Base-by-base conservation (phyloP, 2,329 filamentous ascomycete genomes). In the Diplodia seriata region DNA sequence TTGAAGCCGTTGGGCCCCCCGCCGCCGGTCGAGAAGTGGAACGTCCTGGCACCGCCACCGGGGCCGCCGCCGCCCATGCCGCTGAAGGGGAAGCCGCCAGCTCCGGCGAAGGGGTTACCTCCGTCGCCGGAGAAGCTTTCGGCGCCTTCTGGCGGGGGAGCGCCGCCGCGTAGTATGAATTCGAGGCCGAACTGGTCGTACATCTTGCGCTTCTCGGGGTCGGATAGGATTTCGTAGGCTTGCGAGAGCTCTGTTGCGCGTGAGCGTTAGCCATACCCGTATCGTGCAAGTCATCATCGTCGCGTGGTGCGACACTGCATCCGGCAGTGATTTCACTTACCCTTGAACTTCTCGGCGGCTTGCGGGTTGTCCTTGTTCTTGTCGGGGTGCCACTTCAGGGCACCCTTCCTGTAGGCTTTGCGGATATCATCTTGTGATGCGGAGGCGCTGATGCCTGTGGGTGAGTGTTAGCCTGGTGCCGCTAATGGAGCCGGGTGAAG, bases 101-200 rank as follows among this genome's bases (percentile, higher is more conserved):
- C 65, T 11, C 20, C 23, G 31, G 75, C 76, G 73, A 85, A 87
- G 54, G 81, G 81, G 54, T 79, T 81, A 54, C 76, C 80, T 11
- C 78, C 80, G 11, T 54, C 55, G 15, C 7, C 20, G 8, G 54
- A 56, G 36, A 70, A 72, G 36, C 72, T 75, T 64, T 84, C 85
- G 15, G 81, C 81, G 26, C 85, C 85, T 8, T 90, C 86, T 36
- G 86, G 82, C 11, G 91, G 87, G 40, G 92, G 88, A 61, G 86
- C 84, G 36, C 92, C 93, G 59, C 94, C 94, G 61, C 91, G 90
- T 38, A 97, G 85, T 63, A 99, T 86, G 82, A 94, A 97, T 75
- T 98, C 95, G 70, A 98, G 90, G 70, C 95, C 95, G 80, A 90
- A 97, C 77, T 94, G 90, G 78, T 99, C 95, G 79, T 99, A 99